These are phyloP conservation scores for Boletus sensibilis DNA, from an alignment of 768 basidiomycete genomes.

Conservation along the genomic window DNA sequence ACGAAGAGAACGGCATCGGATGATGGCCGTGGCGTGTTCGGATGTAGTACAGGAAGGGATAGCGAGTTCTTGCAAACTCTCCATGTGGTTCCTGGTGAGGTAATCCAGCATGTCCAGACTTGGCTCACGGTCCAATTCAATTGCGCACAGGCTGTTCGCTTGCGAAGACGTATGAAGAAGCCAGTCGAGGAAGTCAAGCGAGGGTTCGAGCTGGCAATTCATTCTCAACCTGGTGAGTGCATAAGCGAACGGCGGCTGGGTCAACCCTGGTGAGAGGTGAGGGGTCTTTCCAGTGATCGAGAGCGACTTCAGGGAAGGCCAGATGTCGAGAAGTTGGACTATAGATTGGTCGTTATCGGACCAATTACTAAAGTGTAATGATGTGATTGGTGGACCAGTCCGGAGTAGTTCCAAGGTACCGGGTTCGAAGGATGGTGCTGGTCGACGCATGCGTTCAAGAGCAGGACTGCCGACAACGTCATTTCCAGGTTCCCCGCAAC, in stretches of 20 bases:
- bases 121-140: conserved; percentile 65
- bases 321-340: conserved; percentile 61
- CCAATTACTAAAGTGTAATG: conserved; percentile 69
- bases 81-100: conserved; percentile 49
- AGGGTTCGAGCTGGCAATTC: conserved; percentile 64
- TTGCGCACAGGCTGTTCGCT: conserved; percentile 43
- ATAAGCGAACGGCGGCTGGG: conserved; percentile 42
- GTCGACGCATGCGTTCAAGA: conserved; percentile 46
- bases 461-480: conserved; percentile 51
- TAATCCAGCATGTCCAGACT: conserved; percentile 53
- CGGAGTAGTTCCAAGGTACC: conserved; percentile 51
- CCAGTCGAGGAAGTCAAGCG: conserved; percentile 65
- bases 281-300: conserved; percentile 59
- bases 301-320: conserved; percentile 56
- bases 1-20: conserved; percentile 49
- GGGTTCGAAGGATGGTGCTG: conserved; percentile 55
- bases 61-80: conserved; percentile 51
- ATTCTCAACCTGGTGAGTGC: conserved; percentile 54
- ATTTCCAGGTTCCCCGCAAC: conserved; percentile 48
- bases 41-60: conserved; percentile 53
- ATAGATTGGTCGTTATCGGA: conserved; percentile 58
- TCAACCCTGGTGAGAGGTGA: conserved; percentile 41
- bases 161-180: conserved; percentile 57
- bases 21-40: conserved; percentile 46
- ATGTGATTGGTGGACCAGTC: conserved; percentile 51